Conservation (phyloP, 202 grass and related monocot genomes). For the Carex arenaria region DNA sequence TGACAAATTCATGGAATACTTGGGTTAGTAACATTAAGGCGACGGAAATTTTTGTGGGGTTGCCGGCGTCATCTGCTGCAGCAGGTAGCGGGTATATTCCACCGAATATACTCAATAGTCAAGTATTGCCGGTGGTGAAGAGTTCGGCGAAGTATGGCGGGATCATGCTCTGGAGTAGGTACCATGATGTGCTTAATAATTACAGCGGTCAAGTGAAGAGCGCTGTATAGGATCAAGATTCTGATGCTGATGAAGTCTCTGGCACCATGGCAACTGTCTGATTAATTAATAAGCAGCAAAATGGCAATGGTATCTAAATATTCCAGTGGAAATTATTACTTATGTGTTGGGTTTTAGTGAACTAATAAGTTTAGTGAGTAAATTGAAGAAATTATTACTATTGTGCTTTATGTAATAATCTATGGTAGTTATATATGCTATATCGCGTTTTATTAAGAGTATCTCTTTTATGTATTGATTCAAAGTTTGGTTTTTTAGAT, state of each 20-base stretch:
- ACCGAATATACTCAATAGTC: constrained; percentile 20
- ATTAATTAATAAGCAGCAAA: neutral
- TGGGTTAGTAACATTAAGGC: constrained; percentile 49
- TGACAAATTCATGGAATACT: constrained; percentile 45
- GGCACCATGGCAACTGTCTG: neutral
- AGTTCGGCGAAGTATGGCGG: constrained; percentile 38
- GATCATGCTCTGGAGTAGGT: constrained; percentile 70
- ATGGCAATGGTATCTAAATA: neutral
- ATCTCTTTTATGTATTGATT: no score
- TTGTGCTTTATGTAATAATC: neutral
- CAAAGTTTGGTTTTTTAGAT: no score
- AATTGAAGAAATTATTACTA: neutral
- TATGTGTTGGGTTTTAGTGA: neutral
- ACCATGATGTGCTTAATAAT: constrained; percentile 30
- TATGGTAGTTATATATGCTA: neutral
- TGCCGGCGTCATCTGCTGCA: constrained; percentile 35
- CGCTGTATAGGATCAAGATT: neutral
- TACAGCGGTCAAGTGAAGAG: constrained; percentile 43
- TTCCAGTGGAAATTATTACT: neutral
- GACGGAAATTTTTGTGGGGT: constrained; percentile 48
- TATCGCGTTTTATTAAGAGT: no score
- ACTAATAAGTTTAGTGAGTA: no score
- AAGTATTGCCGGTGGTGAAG: constrained; percentile 41
- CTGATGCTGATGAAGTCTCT: neutral
- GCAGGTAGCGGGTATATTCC: constrained; percentile 42